Conservation (phyloP, 2,329 filamentous ascomycete genomes). For the Alternaria arbusti region DNA sequence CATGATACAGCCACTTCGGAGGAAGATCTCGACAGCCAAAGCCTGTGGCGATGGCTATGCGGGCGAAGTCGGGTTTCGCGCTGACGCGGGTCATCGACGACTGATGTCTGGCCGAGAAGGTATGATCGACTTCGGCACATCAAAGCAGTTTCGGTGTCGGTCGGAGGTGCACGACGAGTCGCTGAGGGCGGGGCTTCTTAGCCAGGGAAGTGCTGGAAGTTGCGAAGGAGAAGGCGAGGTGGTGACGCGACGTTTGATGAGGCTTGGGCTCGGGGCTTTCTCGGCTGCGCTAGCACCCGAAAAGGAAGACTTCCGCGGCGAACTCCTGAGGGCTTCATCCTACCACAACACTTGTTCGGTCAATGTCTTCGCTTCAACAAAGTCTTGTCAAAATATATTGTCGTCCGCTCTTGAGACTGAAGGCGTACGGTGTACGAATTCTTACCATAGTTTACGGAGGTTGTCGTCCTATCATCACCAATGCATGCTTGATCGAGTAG, state of each 20-base stretch:
- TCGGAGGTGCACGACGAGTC: neutral
- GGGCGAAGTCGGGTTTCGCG: neutral
- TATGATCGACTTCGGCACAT: neutral
- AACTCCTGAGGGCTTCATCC: too few species aligned
- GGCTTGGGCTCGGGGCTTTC: neutral
- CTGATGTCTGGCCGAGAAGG: too few species aligned
- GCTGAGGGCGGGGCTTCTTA: neutral
- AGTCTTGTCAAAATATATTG: too few species aligned
- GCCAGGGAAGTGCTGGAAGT: neutral
- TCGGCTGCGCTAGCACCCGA: neutral
- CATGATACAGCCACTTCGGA: neutral
- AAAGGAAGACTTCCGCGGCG: neutral
- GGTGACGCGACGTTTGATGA: neutral
- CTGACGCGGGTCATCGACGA: neutral
- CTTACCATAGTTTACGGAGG: too few species aligned
- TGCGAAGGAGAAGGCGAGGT: neutral
- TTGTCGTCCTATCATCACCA: too few species aligned
- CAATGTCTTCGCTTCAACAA: too few species aligned
- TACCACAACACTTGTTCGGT: too few species aligned
- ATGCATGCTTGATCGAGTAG: too few species aligned
- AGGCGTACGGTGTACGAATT: too few species aligned
- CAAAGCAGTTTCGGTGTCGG: fast-evolving
- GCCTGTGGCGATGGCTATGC: neutral
- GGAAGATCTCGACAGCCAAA: neutral
- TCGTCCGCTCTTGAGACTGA: too few species aligned